These are phyloP conservation scores for Claviceps quebecensis DNA, from an alignment of 2,329 filamentous ascomycete species.

Conservation along the genomic window DNA sequence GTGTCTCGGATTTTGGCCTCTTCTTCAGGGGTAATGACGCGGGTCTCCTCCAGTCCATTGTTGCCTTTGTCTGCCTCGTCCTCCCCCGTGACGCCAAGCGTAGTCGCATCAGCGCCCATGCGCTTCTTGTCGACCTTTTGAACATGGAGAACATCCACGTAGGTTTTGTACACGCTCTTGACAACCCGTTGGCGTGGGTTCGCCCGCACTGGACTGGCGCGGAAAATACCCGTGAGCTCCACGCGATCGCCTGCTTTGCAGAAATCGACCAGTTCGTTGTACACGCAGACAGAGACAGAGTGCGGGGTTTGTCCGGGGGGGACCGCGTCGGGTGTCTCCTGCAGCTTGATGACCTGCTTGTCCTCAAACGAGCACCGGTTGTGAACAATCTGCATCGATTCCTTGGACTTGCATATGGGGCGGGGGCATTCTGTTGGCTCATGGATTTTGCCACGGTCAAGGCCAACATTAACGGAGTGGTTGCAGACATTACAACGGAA, in stretches of 20 bases:
- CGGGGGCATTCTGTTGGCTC: conserved; percentile 87
- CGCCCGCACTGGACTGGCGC: conserved; percentile 81
- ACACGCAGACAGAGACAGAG: conserved; percentile 89
- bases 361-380: conserved; percentile 91
- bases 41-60: conserved; percentile 66
- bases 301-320: conserved; percentile 95
- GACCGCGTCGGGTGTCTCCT: conserved; percentile 90
- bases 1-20: conserved; percentile 78
- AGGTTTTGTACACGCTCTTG: conserved; percentile 96
- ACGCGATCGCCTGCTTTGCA: conserved; percentile 97
- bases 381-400: conserved; percentile 97
- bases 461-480: conserved; percentile 76
- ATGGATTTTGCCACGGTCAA: conserved; percentile 90
- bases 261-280: conserved; percentile 92
- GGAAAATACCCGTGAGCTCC: conserved; percentile 92
- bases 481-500: conserved; percentile 92
- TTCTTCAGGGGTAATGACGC: conserved; percentile 73
- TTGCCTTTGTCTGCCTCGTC: conserved; percentile 50
- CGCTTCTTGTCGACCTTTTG: conserved; percentile 95
- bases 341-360: conserved; percentile 97
- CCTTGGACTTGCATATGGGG: conserved; percentile 64
- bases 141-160: conserved; percentile 87
- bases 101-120: conserved; percentile 80
- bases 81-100: conserved; percentile 67
- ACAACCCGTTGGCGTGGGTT: conserved; percentile 86